phyloP scores from a whole-genome alignment of 2,329 filamentous ascomycete species.

The Pseudogymnoascus sp. region DNA sequence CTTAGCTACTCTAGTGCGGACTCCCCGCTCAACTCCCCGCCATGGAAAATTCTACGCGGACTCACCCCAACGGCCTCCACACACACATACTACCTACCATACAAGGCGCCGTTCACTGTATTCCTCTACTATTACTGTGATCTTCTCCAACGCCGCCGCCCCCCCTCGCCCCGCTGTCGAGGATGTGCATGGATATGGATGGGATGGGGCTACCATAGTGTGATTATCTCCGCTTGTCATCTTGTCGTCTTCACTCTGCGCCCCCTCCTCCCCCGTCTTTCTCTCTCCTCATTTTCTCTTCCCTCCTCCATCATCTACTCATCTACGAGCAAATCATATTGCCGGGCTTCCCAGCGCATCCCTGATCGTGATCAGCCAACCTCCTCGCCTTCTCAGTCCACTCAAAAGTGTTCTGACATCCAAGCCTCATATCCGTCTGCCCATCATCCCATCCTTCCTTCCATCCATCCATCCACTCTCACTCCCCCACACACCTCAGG shows the following conservation, averaged over 20 bases:
- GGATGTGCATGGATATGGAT: not conserved
- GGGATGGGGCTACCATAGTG: not conserved
- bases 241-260: not conserved
- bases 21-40: not conserved
- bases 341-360: not conserved
- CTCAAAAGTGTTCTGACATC: not conserved
- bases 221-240: constrained; percentile 1
- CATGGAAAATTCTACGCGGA: constrained; percentile 2
- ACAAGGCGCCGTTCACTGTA: not conserved
- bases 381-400: not conserved
- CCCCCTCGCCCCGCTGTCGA: not conserved
- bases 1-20: not conserved
- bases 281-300: not conserved
- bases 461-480: constrained; percentile 2
- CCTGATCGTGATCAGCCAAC: constrained; percentile 1
- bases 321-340: not conserved
- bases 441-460: not conserved
- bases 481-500: not conserved
- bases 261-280: not conserved
- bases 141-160: not conserved
- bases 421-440: not conserved
- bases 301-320: not conserved
- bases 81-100: not conserved
- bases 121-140: not conserved
- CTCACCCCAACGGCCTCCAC: constrained; percentile 1